These are phyloP conservation scores for Larix kaempferi DNA, from an alignment of 75 land plant species.

Conservation along the genomic window DNA sequence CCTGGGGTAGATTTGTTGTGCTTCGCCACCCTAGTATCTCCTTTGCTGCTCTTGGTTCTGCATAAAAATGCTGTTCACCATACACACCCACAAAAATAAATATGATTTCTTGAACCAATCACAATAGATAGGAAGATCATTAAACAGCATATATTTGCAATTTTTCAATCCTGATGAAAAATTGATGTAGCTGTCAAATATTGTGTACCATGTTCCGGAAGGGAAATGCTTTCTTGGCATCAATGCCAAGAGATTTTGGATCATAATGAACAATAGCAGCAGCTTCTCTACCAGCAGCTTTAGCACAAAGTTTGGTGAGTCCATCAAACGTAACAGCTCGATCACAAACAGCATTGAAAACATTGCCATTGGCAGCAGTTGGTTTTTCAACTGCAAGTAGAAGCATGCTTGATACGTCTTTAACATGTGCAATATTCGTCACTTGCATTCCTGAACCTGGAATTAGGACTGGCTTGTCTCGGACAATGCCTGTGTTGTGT, in stretches of 20 bases:
- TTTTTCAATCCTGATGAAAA: too few relatives aligned
- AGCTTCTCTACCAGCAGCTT: slow-evolving; percentile 72
- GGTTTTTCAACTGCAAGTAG: slow-evolving; percentile 82
- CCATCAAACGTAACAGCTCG: slow-evolving; percentile 93
- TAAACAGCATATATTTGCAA: too few relatives aligned
- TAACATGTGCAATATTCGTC: slow-evolving; percentile 92
- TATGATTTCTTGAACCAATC: neutral
- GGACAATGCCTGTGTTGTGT: slow-evolving; percentile 59
- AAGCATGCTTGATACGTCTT: slow-evolving; percentile 93
- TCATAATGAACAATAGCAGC: slow-evolving; percentile 83
- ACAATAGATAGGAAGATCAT: neutral
- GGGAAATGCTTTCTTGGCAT: slow-evolving; percentile 95
- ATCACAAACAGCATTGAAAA: slow-evolving; percentile 92
- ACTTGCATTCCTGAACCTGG: slow-evolving; percentile 97
- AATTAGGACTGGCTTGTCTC: slow-evolving; percentile 87
- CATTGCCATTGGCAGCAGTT: slow-evolving; percentile 50
- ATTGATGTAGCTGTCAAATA: too few relatives aligned
- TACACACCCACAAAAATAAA: neutral
- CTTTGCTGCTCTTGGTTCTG: slow-evolving; percentile 98
- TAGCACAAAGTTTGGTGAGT: slow-evolving; percentile 79
- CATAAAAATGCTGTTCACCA: slow-evolving; percentile 88
- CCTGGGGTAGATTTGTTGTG: slow-evolving; percentile 84
- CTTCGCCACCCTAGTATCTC: slow-evolving; percentile 80
- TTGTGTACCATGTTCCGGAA: slow-evolving; percentile 80
- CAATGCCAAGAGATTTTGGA: slow-evolving; percentile 81